Conservation (phyloP, 805 yeast genomes). For the Myxozyma vanderwaltii region DNA sequence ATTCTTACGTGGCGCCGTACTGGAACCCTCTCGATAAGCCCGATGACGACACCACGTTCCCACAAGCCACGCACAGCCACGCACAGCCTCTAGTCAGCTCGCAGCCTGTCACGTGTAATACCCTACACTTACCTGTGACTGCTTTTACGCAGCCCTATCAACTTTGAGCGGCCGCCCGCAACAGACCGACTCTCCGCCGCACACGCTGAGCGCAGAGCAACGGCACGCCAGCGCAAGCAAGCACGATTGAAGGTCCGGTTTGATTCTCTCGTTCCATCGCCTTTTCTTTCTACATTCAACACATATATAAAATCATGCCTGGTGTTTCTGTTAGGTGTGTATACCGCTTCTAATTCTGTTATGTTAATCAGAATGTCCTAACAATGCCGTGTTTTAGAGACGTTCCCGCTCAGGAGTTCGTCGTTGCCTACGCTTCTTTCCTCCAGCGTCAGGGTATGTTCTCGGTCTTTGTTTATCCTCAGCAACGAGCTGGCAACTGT, state of each 20-base stretch:
- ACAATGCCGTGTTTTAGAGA: constrained; percentile 69
- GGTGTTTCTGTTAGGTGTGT: constrained; percentile 98
- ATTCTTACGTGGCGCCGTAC: neutral
- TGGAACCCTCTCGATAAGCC: constrained; percentile 3
- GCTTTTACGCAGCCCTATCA: constrained; percentile 9
- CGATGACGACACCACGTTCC: neutral
- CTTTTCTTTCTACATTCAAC: neutral
- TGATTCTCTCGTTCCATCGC: neutral
- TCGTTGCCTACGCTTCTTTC: constrained; percentile 99
- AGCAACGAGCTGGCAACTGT: neutral
- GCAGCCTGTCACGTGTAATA: neutral
- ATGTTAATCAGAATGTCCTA: too few species aligned
- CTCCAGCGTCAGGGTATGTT: constrained; percentile 93
- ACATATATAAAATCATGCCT: constrained; percentile 59
- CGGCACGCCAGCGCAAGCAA: neutral
- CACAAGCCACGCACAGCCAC: neutral
- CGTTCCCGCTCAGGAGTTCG: constrained; percentile 99
- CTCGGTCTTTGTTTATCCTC: neutral
- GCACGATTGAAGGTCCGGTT: neutral
- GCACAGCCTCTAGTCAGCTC: neutral
- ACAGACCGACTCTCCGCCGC: constrained; percentile 1
- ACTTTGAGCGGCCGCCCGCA: neutral
- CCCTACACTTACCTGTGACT: too few species aligned
- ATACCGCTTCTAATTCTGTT: constrained; percentile 7
- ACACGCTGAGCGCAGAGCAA: constrained; percentile 1